phyloP scores from a whole-genome alignment of 768 basidiomycete species.

The Lactifluus echinatus region DNA sequence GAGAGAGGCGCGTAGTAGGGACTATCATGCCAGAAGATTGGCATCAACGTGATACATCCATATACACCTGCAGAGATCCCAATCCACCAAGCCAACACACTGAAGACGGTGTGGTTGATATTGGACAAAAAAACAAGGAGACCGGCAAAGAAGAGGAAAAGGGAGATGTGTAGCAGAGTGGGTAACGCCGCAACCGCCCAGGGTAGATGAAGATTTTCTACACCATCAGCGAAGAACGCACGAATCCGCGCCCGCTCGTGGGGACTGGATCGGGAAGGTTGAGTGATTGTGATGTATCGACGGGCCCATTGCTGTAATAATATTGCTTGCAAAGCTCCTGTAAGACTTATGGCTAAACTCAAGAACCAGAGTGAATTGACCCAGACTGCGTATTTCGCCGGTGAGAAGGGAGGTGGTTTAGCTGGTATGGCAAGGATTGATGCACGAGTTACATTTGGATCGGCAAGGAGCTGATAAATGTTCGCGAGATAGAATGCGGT shows the following conservation, averaged over 20 bases:
- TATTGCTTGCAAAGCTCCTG: constrained; percentile 1
- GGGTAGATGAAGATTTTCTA: background rate
- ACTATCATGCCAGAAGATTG: too few species aligned
- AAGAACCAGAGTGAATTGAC: constrained; percentile 7
- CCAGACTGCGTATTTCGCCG: background rate
- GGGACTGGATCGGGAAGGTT: background rate
- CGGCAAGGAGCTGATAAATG: too few species aligned
- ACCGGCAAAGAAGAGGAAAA: constrained; percentile 14
- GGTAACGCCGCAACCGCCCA: constrained; percentile 2
- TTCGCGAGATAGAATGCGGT: too few species aligned
- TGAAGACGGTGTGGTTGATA: too few species aligned
- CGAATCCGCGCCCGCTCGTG: constrained; percentile 1
- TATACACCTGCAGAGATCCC: too few species aligned
- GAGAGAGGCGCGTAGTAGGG: too few species aligned
- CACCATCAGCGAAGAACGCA: background rate
- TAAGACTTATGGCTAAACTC: constrained; percentile 2
- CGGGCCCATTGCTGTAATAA: constrained; percentile 8
- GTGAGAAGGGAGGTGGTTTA: too few species aligned
- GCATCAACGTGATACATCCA: too few species aligned
- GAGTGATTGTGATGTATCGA: constrained; percentile 2
- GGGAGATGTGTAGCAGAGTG: constrained; percentile 7
- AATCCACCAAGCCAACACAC: too few species aligned
- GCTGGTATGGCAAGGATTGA: too few species aligned
- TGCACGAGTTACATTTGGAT: too few species aligned
- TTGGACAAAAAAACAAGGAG: constrained; percentile 1